Percentiles rank a stretch among this genome's conserved stretches.
phyloP scores from a whole-genome alignment of 2,329 filamentous ascomycete species.

The Fusarium nematophilum region DNA sequence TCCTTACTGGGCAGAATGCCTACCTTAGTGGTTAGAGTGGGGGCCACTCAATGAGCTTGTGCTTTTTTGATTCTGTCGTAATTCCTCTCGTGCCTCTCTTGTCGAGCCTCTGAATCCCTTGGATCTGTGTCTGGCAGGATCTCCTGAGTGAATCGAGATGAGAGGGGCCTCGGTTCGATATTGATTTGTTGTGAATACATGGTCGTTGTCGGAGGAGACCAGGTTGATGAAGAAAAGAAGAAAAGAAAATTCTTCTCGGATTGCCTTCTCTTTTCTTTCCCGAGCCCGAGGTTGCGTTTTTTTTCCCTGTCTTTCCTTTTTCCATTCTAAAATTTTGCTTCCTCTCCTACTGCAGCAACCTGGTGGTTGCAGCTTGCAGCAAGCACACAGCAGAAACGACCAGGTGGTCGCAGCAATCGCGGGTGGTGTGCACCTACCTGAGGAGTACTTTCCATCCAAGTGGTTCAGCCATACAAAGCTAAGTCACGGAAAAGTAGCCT shows the following conservation, averaged over 20 bases:
- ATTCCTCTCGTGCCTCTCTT: conserved; percentile 10
- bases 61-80: conserved; percentile 14
- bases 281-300: conserved; percentile 2
- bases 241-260: conserved; percentile 11
- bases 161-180: too few relatives aligned
- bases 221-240: conserved; percentile 9
- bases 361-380: conserved; percentile 38
- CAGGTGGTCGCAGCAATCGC: conserved; percentile 40
- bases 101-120: neutral
- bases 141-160: conserved; percentile 8
- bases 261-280: conserved; percentile 10
- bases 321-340: conserved; percentile 20
- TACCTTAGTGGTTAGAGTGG: conserved; percentile 20
- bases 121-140: neutral
- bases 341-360: conserved; percentile 26
- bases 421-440: conserved; percentile 37
- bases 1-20: conserved; percentile 7
- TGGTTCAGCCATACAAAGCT: too few relatives aligned
- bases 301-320: conserved; percentile 7
- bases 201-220: too few relatives aligned
- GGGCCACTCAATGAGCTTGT: conserved; percentile 1
- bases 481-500: neutral
- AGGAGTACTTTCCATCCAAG: too few relatives aligned
- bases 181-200: too few relatives aligned
- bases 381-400: conserved; percentile 34